Conservation (phyloP, 768 basidiomycete genomes). For the Phaeotremella fagi region DNA sequence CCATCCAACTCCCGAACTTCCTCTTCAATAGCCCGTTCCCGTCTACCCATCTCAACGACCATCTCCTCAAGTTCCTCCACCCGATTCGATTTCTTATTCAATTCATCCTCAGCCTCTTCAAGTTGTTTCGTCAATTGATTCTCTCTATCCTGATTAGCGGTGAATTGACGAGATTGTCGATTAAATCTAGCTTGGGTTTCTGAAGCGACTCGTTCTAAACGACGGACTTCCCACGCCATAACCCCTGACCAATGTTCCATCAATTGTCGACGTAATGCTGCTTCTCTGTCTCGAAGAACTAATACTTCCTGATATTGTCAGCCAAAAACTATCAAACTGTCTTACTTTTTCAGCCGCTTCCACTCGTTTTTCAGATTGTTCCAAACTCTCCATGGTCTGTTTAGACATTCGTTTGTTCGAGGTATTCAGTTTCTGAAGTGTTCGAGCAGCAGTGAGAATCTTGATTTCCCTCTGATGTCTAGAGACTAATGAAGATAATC, state of each 20-base stretch:
- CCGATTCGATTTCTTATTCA: constrained; percentile 5
- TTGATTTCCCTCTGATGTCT: constrained; percentile 49
- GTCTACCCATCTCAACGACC: constrained; percentile 34
- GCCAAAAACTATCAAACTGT: neutral
- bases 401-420: constrained; percentile 48
- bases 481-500: constrained; percentile 37
- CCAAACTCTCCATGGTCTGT: constrained; percentile 47
- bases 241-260: constrained; percentile 49
- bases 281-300: constrained; percentile 43
- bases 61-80: constrained; percentile 38
- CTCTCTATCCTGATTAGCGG: constrained; percentile 26
- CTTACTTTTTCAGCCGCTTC: constrained; percentile 48
- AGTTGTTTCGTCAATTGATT: constrained; percentile 22
- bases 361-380: constrained; percentile 47
- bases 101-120: constrained; percentile 24
- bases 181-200: constrained; percentile 29
- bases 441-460: constrained; percentile 48
- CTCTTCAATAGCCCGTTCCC: constrained; percentile 36
- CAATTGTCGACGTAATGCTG: constrained; percentile 34
- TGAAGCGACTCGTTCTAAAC: constrained; percentile 33
- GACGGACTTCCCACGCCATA: constrained; percentile 48
- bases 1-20: constrained; percentile 29
- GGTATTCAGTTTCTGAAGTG: constrained; percentile 47
- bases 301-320: constrained; percentile 41
- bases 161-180: constrained; percentile 23